Base-by-base conservation (phyloP, 2,329 filamentous ascomycete genomes). In the Penicillium sp. region DNA sequence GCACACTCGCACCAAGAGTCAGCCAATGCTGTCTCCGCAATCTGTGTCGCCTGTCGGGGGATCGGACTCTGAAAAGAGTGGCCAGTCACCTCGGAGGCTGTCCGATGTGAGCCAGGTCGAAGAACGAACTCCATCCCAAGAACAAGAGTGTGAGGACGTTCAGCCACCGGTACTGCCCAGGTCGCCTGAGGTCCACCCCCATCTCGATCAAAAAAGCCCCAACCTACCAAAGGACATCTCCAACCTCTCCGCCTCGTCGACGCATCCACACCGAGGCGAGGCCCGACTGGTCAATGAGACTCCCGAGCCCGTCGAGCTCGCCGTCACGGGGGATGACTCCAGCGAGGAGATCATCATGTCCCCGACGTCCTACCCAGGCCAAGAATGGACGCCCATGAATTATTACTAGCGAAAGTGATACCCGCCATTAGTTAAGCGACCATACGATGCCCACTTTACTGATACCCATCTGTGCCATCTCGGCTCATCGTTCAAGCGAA, bases 261-360 rank as follows among this genome's bases (percentile, higher is more conserved):
- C 41, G 20, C 65, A 70, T 48, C 66, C 64, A 5, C 66, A 67
- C 14, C 69, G 70, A 17, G 65, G 64, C 35, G 65, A 64, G 22
- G 60, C 66, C 4, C 60, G 69, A 3, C 56, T 64, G 2, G 59
- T 71, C 35, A 71, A 70, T 34, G 50, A 67, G 28, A 59, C 63
- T 14, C 51, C 63, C 22, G 59, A 71, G 42, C 73, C 75, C 6
- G 67, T 76, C 37, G 70, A 78, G 59, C 65, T 79, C 6, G 69
- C 76, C 5, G 62, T 73, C 49, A 63, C 70, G 6, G 64, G 68
- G 42, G 71, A 79, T 53, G 72, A 78, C 58, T 75, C 73, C 12
- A 78, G 76, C 31, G 80, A 82, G 50, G 78, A 81, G 56, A 75
- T 81, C 35, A 60, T 77, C 25, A 82, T 82, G 79, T 79, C 77